Evolutionary conservation across 1,284 basidiomycete species (phyloP).

Genomic region (Rhizoctonia solani): DNA sequence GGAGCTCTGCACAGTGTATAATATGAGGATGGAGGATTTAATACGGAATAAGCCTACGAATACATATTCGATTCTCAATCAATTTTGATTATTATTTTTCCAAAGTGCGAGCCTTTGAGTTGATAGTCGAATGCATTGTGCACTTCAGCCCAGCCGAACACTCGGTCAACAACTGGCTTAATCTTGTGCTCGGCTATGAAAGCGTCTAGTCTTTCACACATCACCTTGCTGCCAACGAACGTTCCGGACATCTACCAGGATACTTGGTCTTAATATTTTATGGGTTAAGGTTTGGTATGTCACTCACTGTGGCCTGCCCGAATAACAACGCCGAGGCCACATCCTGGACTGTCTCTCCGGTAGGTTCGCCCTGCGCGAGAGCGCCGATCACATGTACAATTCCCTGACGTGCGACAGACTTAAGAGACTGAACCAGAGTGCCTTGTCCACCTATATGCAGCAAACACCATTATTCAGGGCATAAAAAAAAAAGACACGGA

Average conservation of each 20-base stretch:
- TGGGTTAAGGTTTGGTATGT: background rate
- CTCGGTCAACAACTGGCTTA: conserved; percentile 3
- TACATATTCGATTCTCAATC: too few relatives aligned
- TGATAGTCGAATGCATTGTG: conserved; percentile 6
- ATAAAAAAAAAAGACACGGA: too few relatives aligned
- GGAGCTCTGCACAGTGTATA: too few relatives aligned
- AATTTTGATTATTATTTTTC: conserved; percentile 16
- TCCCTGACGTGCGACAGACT: conserved; percentile 2
- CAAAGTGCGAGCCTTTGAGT: conserved; percentile 13
- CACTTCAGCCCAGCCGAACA: conserved; percentile 5
- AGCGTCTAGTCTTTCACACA: background rate
- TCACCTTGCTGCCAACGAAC: background rate
- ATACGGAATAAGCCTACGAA: too few relatives aligned
- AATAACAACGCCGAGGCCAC: background rate
- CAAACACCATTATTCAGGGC: background rate
- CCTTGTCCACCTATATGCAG: conserved; percentile 4
- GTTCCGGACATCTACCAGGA: background rate
- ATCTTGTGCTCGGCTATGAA: conserved; percentile 17
- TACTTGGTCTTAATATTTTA: background rate
- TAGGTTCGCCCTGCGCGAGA: background rate
- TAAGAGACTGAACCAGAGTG: conserved; percentile 2
- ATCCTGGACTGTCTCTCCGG: too few relatives aligned
- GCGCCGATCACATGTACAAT: background rate
- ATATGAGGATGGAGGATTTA: too few relatives aligned
- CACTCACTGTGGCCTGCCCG: background rate